Evolutionary conservation across 2,329 filamentous ascomycete genomes (phyloP).

Genomic region (Aspergillus eucalypticola): DNA sequence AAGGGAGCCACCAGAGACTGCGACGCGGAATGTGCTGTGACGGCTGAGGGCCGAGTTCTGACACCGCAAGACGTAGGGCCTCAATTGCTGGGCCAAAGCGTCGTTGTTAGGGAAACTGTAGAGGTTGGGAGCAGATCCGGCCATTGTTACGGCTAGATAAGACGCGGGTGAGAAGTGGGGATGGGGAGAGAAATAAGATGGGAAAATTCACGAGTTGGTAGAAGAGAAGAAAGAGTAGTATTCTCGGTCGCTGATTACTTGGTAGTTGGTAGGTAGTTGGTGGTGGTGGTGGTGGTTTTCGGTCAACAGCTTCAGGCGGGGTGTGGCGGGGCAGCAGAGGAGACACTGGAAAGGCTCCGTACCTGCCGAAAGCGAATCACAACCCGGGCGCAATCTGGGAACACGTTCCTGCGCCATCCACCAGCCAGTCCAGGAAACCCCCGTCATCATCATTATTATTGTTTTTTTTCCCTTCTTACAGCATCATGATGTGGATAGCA

Average conservation of each 20-base stretch:
- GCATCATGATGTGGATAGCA: neutral
- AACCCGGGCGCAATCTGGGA: neutral
- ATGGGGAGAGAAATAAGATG: neutral
- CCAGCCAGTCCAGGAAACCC: neutral
- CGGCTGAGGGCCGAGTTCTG: conserved; percentile 78
- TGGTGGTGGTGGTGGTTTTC: conserved; percentile 3
- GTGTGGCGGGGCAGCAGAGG: conserved; percentile 17
- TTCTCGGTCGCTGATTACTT: neutral
- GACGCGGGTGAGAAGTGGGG: neutral
- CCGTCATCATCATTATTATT: neutral
- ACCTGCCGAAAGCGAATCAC: conserved; percentile 14
- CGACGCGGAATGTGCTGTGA: conserved; percentile 85
- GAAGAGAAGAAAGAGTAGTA: neutral
- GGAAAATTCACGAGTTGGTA: neutral
- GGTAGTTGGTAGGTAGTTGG: neutral
- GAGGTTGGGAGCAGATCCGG: conserved; percentile 57
- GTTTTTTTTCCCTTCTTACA: neutral
- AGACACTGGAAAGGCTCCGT: conserved; percentile 5
- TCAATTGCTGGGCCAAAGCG: conserved; percentile 73
- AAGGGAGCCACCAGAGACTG: conserved; percentile 89
- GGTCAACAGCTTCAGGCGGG: conserved; percentile 19
- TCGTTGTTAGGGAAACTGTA: conserved; percentile 74
- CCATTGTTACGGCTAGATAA: conserved; percentile 34
- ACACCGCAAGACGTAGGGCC: conserved; percentile 76
- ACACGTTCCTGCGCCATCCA: neutral